phyloP scores from a whole-genome alignment of 768 basidiomycete species.

The Russula olivacea region DNA sequence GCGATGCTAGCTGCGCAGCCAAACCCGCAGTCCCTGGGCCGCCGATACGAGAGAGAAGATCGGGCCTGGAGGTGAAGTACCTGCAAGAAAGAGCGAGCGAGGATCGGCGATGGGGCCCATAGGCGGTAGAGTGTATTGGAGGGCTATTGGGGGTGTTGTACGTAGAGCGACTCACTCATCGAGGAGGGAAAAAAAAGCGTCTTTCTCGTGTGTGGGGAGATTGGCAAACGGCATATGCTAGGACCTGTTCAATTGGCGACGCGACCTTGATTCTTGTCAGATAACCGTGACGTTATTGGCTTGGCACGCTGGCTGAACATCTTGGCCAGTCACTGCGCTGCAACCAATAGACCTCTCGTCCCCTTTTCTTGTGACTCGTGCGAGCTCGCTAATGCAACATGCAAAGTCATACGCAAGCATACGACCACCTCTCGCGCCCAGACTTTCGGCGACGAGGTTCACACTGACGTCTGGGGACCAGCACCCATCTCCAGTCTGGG shows the following conservation, averaged over 20 bases:
- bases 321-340: no score
- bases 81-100: conserved; percentile 9
- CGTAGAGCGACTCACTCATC: conserved; percentile 52
- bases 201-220: conserved; percentile 61
- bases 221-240: conserved; percentile 63
- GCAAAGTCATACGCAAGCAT: no score
- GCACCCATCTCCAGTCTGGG: no score
- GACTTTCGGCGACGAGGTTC: no score
- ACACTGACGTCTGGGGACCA: no score
- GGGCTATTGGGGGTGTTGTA: background rate
- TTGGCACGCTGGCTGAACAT: no score
- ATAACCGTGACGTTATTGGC: background rate
- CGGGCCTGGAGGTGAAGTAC: conserved; percentile 25
- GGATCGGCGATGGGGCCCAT: background rate
- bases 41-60: conserved; percentile 18
- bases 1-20: background rate
- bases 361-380: no score
- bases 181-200: conserved; percentile 73
- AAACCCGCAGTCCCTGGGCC: background rate
- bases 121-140: background rate
- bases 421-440: no score
- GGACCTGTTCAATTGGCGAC: no score
- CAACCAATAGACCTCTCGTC: no score
- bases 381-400: no score
- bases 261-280: background rate